Evolutionary conservation across 108 stramenopile species (phyloP).

Genomic region (Skeletonema tropicum): DNA sequence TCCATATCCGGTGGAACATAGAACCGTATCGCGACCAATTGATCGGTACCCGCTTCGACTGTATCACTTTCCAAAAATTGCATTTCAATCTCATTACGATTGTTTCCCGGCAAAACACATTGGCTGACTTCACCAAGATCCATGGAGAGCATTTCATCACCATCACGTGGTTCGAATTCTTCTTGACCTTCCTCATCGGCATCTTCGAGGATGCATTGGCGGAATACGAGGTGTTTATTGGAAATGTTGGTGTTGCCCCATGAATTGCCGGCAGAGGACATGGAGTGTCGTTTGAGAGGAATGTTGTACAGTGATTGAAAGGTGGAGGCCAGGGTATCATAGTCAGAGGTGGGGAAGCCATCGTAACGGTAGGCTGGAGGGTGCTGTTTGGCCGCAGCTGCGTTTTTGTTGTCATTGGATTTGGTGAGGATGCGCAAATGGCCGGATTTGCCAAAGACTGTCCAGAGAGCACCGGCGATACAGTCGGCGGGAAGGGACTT

Average conservation of each 20-base stretch:
- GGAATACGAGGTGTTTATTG: slow-evolving; percentile 77
- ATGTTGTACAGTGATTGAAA: slow-evolving; percentile 59
- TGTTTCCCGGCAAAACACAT: slow-evolving; percentile 91
- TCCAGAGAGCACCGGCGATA: slow-evolving; percentile 73
- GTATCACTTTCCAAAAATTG: slow-evolving; percentile 91
- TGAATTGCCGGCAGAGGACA: slow-evolving; percentile 76
- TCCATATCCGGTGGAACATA: slow-evolving; percentile 93
- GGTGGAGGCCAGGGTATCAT: slow-evolving; percentile 45
- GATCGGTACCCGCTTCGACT: slow-evolving; percentile 87
- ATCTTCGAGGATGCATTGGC: slow-evolving; percentile 80
- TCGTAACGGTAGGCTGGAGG: slow-evolving; percentile 78
- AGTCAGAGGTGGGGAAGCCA: slow-evolving; percentile 75
- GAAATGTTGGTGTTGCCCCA: slow-evolving; percentile 78
- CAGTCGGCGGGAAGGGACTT: slow-evolving; percentile 42
- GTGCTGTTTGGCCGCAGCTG: slow-evolving; percentile 22
- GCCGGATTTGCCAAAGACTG: slow-evolving; percentile 79
- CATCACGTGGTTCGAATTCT: slow-evolving; percentile 82
- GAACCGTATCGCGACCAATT: slow-evolving; percentile 89
- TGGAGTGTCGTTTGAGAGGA: slow-evolving; percentile 59
- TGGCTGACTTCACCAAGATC: slow-evolving; percentile 86
- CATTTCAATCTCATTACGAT: slow-evolving; percentile 89
- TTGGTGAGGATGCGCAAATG: slow-evolving; percentile 74
- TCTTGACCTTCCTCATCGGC: slow-evolving; percentile 83
- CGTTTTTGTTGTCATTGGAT: slow-evolving; percentile 13
- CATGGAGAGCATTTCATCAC: slow-evolving; percentile 86